These are phyloP conservation scores for Dactylonectria macrodidyma DNA, from an alignment of 2,329 filamentous ascomycete genomes.

Conservation along the genomic window DNA sequence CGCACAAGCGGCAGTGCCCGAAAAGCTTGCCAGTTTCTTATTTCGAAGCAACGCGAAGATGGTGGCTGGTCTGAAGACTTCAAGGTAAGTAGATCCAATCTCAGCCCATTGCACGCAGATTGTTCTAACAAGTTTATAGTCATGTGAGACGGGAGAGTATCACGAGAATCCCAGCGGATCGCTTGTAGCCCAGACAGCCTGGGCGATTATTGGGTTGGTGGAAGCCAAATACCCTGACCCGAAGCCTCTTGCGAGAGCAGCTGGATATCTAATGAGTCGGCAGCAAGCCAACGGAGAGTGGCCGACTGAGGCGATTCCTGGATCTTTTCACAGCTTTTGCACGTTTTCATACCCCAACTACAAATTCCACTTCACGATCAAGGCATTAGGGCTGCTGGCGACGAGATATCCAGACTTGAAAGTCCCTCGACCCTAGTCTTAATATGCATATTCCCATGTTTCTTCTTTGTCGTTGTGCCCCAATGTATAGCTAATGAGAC, in stretches of 20 bases:
- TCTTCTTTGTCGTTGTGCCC: no score
- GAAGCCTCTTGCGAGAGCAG: constrained; percentile 79
- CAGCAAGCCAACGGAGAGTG: constrained; percentile 94
- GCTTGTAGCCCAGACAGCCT: constrained; percentile 95
- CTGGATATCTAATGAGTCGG: constrained; percentile 85
- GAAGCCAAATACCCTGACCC: constrained; percentile 86
- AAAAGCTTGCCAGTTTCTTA: constrained; percentile 86
- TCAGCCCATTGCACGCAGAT: background rate
- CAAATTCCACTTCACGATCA: constrained; percentile 96
- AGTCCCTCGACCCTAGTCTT: no score
- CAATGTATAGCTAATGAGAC: no score
- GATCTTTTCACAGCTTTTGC: constrained; percentile 98
- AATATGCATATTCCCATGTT: no score
- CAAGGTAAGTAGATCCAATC: constrained; percentile 62
- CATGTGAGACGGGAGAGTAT: constrained; percentile 84
- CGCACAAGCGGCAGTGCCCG: constrained; percentile 78
- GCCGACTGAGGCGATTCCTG: constrained; percentile 95
- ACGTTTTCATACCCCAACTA: constrained; percentile 99
- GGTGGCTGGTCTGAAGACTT: constrained; percentile 99
- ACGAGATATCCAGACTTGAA: constrained; percentile 73
- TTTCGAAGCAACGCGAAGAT: constrained; percentile 87
- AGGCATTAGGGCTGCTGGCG: constrained; percentile 92
- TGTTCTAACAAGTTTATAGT: constrained; percentile 59
- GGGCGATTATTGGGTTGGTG: constrained; percentile 87
- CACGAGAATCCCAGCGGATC: constrained; percentile 81